Evolutionary conservation across 352 stramenopile species (phyloP).

Genomic region (Globisporangium radiosum): DNA sequence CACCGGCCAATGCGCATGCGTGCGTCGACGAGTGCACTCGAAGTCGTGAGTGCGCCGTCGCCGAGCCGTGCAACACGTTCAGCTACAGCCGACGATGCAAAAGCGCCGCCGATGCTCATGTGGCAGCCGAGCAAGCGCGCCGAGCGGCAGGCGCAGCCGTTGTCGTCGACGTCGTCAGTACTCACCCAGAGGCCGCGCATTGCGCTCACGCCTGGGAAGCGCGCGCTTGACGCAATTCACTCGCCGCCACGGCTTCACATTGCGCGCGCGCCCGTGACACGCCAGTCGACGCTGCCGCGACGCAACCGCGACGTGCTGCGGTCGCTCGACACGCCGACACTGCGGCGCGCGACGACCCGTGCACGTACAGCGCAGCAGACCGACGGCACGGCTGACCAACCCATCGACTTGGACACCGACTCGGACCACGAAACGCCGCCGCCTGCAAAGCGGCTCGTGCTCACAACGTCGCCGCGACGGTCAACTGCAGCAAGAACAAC

Average conservation of each 20-base stretch:
- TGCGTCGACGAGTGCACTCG: constrained; percentile 4
- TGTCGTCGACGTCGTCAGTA: neutral
- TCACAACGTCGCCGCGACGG: neutral
- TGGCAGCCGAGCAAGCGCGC: neutral
- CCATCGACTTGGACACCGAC: constrained; percentile 46
- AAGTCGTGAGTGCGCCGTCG: constrained; percentile 8
- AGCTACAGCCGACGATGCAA: neutral
- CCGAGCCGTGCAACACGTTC: neutral
- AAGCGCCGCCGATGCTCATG: too few species aligned
- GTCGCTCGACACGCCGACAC: neutral
- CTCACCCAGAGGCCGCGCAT: constrained; percentile 3
- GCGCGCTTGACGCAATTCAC: constrained; percentile 1
- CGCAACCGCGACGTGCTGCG: constrained; percentile 4
- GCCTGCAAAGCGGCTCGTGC: constrained; percentile 8
- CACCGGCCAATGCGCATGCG: neutral
- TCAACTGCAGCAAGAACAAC: neutral
- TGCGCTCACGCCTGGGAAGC: constrained; percentile 1
- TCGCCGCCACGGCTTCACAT: constrained; percentile 4
- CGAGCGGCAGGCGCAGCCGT: too few species aligned
- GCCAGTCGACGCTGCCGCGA: neutral
- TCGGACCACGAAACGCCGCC: constrained; percentile 22
- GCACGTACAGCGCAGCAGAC: neutral
- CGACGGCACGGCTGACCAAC: constrained; percentile 27
- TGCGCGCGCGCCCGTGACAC: neutral
- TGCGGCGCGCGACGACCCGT: constrained; percentile 2